phyloP scores from a whole-genome alignment of 78 protist species.

The Polysphondylium violaceum region DNA sequence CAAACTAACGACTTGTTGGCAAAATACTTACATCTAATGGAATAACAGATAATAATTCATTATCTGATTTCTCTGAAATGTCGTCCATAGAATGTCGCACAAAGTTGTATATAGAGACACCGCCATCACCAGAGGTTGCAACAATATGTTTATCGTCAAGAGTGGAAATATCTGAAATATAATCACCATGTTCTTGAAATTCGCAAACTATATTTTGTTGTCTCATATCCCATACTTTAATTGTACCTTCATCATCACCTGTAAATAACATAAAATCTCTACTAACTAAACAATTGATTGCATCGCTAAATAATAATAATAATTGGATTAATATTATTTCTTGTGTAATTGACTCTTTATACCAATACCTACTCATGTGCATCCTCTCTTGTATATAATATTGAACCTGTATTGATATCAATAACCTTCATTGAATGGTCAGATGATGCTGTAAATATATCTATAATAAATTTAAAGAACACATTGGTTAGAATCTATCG shows the following conservation, averaged over 20 bases:
- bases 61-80: conserved; percentile 71
- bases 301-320: conserved; percentile 13
- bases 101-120: conserved; percentile 61
- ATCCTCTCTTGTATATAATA: conserved; percentile 73
- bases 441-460: conserved; percentile 77
- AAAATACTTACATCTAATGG: conserved; percentile 20
- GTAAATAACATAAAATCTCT: conserved; percentile 80
- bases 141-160: conserved; percentile 52
- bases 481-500: background rate
- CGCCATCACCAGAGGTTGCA: conserved; percentile 79
- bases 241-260: conserved; percentile 82
- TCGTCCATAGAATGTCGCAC: conserved; percentile 69
- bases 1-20: background rate
- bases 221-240: conserved; percentile 82
- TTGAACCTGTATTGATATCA: conserved; percentile 67
- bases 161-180: conserved; percentile 62
- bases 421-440: conserved; percentile 73
- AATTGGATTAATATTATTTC: background rate
- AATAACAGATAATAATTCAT: conserved; percentile 65
- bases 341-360: background rate
- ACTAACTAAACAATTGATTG: conserved; percentile 68
- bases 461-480: conserved; percentile 1
- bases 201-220: conserved; percentile 77
- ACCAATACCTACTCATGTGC: conserved; percentile 75
- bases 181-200: conserved; percentile 79